A percentile compares a stretch with the other conserved stretches of the same genome.
Conservation (phyloP, 306 rosid genomes). For the Prosopis cineraria region DNA sequence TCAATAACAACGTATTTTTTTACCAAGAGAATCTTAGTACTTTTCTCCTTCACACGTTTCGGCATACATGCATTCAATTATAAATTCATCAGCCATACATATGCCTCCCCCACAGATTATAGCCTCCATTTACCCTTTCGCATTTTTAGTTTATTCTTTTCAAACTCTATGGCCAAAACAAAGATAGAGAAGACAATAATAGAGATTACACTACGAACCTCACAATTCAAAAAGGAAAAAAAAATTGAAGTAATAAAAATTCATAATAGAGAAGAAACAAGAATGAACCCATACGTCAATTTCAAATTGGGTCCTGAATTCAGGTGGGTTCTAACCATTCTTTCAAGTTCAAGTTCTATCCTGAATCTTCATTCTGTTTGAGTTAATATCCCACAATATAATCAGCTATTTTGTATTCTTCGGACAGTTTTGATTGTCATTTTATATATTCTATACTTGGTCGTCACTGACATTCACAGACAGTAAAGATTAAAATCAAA, state of each 20-base stretch:
- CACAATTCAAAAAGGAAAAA: neutral
- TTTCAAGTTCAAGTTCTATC: neutral
- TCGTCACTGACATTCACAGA: neutral
- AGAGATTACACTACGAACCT: slow-evolving; percentile 1
- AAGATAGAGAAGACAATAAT: neutral
- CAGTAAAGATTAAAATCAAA: neutral
- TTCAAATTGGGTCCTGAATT: neutral
- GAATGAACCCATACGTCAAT: neutral
- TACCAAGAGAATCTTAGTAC: neutral
- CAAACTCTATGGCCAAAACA: neutral
- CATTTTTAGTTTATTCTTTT: neutral
- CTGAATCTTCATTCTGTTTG: neutral
- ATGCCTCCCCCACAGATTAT: neutral
- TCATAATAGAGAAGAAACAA: neutral
- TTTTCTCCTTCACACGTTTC: neutral
- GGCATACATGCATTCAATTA: neutral
- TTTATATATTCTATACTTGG: neutral
- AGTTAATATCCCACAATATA: neutral
- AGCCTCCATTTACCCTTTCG: neutral
- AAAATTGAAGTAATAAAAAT: neutral
- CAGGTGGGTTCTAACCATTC: neutral
- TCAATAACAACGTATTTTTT: neutral
- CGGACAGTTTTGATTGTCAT: neutral
- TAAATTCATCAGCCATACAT: neutral
- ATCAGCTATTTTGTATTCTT: neutral